Evolutionary conservation across 495 filamentous ascomycete species (phyloP).

Genomic region (Tuber melanosporum): DNA sequence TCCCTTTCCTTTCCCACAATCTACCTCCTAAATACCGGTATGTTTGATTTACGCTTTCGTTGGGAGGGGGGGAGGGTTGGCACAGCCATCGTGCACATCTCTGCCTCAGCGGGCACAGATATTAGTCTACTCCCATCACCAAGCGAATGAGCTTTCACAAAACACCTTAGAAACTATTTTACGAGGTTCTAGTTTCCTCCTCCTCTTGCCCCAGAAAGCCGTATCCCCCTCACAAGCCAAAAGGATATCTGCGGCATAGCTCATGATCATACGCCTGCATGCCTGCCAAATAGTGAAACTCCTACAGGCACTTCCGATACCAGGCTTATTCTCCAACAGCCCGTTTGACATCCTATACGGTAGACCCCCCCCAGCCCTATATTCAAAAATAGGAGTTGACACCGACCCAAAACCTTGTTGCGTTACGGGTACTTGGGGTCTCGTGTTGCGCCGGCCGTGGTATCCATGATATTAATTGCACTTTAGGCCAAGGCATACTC

Average conservation of each 20-base stretch:
- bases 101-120: neutral
- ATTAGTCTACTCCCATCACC: neutral
- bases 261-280: neutral
- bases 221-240: neutral
- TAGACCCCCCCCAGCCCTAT: neutral
- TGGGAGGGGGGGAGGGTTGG: neutral
- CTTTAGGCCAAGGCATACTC: neutral
- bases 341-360: neutral
- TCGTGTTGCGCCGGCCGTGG: neutral
- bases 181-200: neutral
- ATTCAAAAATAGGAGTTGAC: neutral
- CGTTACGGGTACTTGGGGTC: neutral
- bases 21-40: neutral
- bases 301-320: neutral
- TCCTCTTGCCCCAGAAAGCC: neutral
- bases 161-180: neutral
- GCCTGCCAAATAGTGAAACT: neutral
- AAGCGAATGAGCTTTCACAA: neutral
- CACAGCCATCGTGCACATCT: neutral
- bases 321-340: neutral
- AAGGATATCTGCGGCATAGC: neutral
- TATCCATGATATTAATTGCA: neutral
- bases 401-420: neutral
- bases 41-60: neutral
- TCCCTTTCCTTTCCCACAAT: neutral